phyloP scores from a whole-genome alignment of 352 stramenopile species.

The Saprolegnia diclina region DNA sequence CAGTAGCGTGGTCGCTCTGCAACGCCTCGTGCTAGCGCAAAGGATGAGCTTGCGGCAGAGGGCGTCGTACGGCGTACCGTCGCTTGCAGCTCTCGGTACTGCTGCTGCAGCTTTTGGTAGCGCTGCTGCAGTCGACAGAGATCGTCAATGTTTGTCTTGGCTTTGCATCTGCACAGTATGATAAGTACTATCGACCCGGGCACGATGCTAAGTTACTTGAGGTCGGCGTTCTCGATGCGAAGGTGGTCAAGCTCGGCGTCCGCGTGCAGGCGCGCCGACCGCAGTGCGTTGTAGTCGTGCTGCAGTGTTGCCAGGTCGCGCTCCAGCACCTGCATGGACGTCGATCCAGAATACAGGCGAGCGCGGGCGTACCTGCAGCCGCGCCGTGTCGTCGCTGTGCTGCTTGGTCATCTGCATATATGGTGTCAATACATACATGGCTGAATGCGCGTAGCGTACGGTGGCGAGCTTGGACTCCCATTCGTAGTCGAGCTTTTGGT shows the following conservation, averaged over 20 bases:
- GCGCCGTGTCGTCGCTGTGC: neutral
- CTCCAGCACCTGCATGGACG: neutral
- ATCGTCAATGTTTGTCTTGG: neutral
- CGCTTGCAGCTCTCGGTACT: neutral
- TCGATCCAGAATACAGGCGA: no score
- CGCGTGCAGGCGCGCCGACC: neutral
- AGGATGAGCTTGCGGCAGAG: neutral
- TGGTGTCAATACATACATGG: neutral
- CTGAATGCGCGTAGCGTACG: neutral
- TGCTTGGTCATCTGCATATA: neutral
- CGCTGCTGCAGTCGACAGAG: neutral
- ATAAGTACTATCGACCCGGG: neutral
- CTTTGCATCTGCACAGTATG: neutral
- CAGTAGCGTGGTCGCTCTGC: no score
- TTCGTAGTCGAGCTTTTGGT: constrained; percentile 45
- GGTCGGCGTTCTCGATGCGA: neutral
- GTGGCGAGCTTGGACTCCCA: constrained; percentile 30
- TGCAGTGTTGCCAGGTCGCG: neutral
- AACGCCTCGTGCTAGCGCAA: neutral
- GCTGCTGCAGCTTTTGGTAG: neutral
- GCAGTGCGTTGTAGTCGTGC: neutral
- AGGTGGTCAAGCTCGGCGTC: neutral
- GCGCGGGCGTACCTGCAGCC: neutral
- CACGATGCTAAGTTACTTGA: neutral
- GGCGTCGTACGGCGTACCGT: neutral